Percentiles rank a stretch among this genome's conserved stretches.
Conservation (phyloP, 805 yeast genomes). For the Nadsonia fulvescens region DNA sequence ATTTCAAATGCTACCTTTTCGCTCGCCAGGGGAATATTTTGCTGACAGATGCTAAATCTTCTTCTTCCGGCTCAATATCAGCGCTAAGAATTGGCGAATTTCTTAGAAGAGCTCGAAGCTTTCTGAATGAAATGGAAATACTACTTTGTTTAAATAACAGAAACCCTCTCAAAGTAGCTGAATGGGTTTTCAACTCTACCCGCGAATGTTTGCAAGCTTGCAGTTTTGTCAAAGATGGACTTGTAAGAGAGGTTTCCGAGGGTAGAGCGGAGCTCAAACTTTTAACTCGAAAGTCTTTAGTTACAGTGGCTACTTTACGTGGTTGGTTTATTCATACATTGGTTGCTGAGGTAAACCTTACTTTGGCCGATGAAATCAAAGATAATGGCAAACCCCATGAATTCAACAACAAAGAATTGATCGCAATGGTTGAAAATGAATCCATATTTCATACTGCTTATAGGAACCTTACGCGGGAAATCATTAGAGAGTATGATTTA, state of each 20-base stretch:
- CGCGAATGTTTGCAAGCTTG: constrained; percentile 24
- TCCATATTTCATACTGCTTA: constrained; percentile 25
- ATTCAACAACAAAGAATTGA: constrained; percentile 11
- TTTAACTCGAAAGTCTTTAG: constrained; percentile 22
- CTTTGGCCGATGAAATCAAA: constrained; percentile 7
- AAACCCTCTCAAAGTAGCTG: constrained; percentile 11
- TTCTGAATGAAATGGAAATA: constrained; percentile 24
- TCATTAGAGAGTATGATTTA: constrained; percentile 32
- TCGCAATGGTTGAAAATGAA: constrained; percentile 17
- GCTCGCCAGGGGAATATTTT: constrained; percentile 19
- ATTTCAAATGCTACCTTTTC: constrained; percentile 21
- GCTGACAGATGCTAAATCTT: constrained; percentile 14
- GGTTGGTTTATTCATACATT: constrained; percentile 17
- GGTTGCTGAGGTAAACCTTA: constrained; percentile 14
- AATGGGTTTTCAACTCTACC: constrained; percentile 21
- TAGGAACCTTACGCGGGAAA: constrained; percentile 34
- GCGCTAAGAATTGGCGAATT: constrained; percentile 13
- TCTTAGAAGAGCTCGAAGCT: constrained; percentile 17
- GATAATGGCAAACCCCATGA: constrained; percentile 7
- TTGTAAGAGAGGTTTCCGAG: constrained; percentile 19
- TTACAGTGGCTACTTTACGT: constrained; percentile 12
- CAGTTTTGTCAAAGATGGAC: constrained; percentile 14
- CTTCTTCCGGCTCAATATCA: constrained; percentile 12
- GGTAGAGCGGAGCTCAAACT: constrained; percentile 25
- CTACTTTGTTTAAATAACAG: constrained; percentile 12